phyloP scores from a whole-genome alignment of 2,329 filamentous ascomycete species.

The Orbilia blumenaviensis region DNA sequence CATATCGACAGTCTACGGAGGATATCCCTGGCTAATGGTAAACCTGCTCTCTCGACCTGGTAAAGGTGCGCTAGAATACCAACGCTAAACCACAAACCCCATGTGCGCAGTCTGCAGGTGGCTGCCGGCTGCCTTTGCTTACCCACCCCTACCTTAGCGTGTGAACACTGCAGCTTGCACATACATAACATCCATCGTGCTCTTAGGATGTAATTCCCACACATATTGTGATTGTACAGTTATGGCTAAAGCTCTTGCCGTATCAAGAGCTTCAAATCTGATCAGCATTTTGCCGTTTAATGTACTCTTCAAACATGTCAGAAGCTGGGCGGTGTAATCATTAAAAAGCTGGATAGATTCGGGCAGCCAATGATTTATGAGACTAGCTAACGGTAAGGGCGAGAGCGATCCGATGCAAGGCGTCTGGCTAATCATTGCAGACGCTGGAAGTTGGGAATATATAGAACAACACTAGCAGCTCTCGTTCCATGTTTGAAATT shows the following conservation, averaged over 20 bases:
- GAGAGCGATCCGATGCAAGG: background rate
- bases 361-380: conserved; percentile 4
- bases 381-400: conserved; percentile 29
- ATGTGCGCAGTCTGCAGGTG: conserved; percentile 29
- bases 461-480: conserved; percentile 34
- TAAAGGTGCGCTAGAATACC: conserved; percentile 27
- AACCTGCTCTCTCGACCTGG: conserved; percentile 37
- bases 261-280: conserved; percentile 37
- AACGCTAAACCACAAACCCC: conserved; percentile 7
- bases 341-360: conserved; percentile 17
- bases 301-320: conserved; percentile 22
- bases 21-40: conserved; percentile 29
- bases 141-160: conserved; percentile 44
- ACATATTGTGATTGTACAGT: conserved; percentile 21
- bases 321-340: conserved; percentile 28
- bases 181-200: conserved; percentile 41
- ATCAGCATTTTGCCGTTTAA: conserved; percentile 15
- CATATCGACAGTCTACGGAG: conserved; percentile 12
- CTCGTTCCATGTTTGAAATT: conserved; percentile 31
- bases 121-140: conserved; percentile 46
- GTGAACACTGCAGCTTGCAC: conserved; percentile 34
- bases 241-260: conserved; percentile 42
- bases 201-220: conserved; percentile 3
- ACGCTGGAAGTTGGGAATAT: conserved; percentile 36
- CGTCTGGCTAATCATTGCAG: conserved; percentile 45